Evolutionary conservation across 1,139 yeast genomes (phyloP).

Genomic region (Suhomyces bolitotheri): DNA sequence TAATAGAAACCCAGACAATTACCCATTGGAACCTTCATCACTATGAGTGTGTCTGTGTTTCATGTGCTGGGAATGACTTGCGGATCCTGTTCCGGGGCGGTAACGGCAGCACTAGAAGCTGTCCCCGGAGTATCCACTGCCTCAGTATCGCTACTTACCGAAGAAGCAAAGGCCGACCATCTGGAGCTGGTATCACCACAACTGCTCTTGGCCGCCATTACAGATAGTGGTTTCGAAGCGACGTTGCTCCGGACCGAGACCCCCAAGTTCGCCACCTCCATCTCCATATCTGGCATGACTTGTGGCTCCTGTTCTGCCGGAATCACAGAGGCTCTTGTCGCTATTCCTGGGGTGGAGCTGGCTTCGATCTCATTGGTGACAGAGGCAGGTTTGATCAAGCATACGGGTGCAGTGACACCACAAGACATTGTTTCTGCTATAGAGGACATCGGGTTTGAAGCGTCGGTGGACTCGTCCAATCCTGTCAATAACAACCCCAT

Average conservation of each 20-base stretch:
- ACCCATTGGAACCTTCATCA: no score
- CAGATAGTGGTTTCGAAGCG: conserved; percentile 43
- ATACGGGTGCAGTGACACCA: conserved; percentile 32
- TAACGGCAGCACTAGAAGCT: conserved; percentile 26
- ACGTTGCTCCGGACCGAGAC: conserved; percentile 11
- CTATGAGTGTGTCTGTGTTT: conserved; percentile 7
- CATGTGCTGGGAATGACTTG: conserved; percentile 41
- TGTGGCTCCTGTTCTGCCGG: conserved; percentile 79
- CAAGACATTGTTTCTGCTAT: conserved; percentile 47
- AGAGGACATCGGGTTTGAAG: conserved; percentile 79
- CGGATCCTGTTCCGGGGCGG: conserved; percentile 36
- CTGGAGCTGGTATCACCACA: conserved; percentile 16
- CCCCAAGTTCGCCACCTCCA: conserved; percentile 9
- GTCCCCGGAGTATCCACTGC: conserved; percentile 28
- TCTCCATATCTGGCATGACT: conserved; percentile 69
- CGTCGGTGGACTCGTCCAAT: conserved; percentile 25
- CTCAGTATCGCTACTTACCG: conserved; percentile 38
- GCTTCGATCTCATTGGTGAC: conserved; percentile 73
- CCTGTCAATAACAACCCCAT: conserved; percentile 5
- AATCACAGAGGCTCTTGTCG: conserved; percentile 54
- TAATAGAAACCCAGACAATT: no score
- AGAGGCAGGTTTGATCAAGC: conserved; percentile 64
- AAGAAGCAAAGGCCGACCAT: conserved; percentile 33
- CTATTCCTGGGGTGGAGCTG: conserved; percentile 46
- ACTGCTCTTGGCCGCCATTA: conserved; percentile 23